Percentiles rank a stretch among this genome's conserved stretches.
phyloP scores from a whole-genome alignment of 495 filamentous ascomycete genomes.

The Aspergillus sparsus region DNA sequence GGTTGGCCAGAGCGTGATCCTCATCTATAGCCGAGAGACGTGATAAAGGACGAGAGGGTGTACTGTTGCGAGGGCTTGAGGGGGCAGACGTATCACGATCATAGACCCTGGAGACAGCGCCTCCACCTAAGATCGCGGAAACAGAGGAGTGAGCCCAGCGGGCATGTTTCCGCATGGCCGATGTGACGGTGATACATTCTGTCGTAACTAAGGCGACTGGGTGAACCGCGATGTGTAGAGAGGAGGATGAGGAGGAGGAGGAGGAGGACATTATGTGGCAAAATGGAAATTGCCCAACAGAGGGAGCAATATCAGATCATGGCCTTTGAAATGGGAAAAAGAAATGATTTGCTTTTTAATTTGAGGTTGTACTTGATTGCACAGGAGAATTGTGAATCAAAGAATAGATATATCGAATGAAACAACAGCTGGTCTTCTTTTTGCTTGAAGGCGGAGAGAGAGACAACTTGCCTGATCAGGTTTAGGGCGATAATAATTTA shows the following conservation, averaged over 20 bases:
- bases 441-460: slow-evolving; percentile 18
- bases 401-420: neutral
- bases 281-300: slow-evolving; percentile 16
- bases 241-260: slow-evolving; percentile 23
- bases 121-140: slow-evolving; percentile 88
- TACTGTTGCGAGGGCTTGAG: slow-evolving; percentile 40
- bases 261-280: slow-evolving; percentile 12
- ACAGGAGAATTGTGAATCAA: neutral
- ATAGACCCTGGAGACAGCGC: slow-evolving; percentile 54
- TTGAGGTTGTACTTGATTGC: neutral
- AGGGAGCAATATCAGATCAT: slow-evolving; percentile 26
- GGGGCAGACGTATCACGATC: slow-evolving; percentile 44
- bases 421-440: slow-evolving; percentile 28
- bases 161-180: slow-evolving; percentile 96
- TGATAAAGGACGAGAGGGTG: slow-evolving; percentile 22
- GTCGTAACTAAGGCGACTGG: slow-evolving; percentile 94
- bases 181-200: slow-evolving; percentile 98
- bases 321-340: slow-evolving; percentile 16
- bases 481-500: slow-evolving; percentile 3
- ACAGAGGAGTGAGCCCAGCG: slow-evolving; percentile 97
- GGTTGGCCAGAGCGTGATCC: slow-evolving; percentile 58
- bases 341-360: neutral
- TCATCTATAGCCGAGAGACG: slow-evolving; percentile 36
- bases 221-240: slow-evolving; percentile 78
- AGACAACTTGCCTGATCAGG: slow-evolving; percentile 15